Conservation (phyloP, 768 basidiomycete genomes). For the Pleurotus eryngii region DNA sequence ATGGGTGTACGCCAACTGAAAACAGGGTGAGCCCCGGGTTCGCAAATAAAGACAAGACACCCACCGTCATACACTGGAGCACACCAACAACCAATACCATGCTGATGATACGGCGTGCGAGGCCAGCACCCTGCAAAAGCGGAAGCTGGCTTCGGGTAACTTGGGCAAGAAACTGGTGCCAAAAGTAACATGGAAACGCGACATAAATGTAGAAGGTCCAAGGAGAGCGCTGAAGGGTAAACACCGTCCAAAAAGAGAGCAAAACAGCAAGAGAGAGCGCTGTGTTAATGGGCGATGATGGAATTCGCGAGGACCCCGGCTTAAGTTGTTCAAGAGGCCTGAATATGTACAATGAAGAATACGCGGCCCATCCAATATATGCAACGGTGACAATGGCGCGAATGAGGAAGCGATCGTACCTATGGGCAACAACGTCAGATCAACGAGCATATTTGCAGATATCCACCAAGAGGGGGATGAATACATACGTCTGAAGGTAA, state of each 20-base stretch:
- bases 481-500: slow-evolving; percentile 69
- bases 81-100: slow-evolving; percentile 32
- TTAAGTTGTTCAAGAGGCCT: slow-evolving; percentile 28
- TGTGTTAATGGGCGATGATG: slow-evolving; percentile 11
- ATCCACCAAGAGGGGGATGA: too few relatives aligned
- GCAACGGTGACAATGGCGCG: slow-evolving; percentile 65
- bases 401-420: slow-evolving; percentile 68
- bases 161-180: slow-evolving; percentile 50
- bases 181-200: slow-evolving; percentile 75
- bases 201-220: slow-evolving; percentile 76
- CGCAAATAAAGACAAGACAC: slow-evolving; percentile 20
- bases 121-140: too few relatives aligned
- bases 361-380: slow-evolving; percentile 78
- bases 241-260: slow-evolving; percentile 42
- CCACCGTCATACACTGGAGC: slow-evolving; percentile 71
- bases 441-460: too few relatives aligned
- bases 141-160: slow-evolving; percentile 2
- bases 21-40: not conserved
- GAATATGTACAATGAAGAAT: slow-evolving; percentile 56
- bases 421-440: not conserved
- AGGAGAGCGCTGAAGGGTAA: slow-evolving; percentile 62
- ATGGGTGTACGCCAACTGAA: slow-evolving; percentile 66
- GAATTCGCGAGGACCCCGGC: not conserved
- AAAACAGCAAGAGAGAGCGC: slow-evolving; percentile 21
- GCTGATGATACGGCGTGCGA: too few relatives aligned